A percentile compares a stretch with the other conserved stretches of the same genome.
These are phyloP conservation scores for Talaromyces borbonicus DNA, from an alignment of 495 filamentous ascomycete species.

Conservation along the genomic window DNA sequence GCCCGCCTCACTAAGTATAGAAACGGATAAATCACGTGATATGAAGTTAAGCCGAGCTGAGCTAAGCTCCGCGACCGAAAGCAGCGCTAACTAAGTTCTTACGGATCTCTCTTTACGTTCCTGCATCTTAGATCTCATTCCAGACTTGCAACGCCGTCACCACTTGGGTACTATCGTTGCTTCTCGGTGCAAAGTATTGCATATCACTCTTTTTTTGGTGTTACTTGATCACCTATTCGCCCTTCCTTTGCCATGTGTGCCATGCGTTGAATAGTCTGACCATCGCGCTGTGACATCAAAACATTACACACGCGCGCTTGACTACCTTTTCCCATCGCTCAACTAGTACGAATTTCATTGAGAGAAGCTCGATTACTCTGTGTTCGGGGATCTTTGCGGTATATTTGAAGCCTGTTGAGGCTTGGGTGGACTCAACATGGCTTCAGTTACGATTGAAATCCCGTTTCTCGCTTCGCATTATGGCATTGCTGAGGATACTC, in stretches of 20 bases:
- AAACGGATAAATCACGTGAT: no score
- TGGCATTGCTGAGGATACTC: constrained; percentile 55
- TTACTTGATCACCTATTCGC: neutral
- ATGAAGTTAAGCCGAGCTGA: neutral
- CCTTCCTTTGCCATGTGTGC: neutral
- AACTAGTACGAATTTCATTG: neutral
- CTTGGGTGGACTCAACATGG: constrained; percentile 44
- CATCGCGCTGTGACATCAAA: constrained; percentile 7
- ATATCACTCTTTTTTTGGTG: constrained; percentile 1
- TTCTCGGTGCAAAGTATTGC: no score
- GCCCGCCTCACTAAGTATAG: no score
- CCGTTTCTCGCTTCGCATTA: constrained; percentile 68
- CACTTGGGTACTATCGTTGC: no score
- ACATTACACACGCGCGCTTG: constrained; percentile 13
- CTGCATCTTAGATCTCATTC: no score
- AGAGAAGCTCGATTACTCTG: neutral
- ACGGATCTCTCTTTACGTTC: no score
- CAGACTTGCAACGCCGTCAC: no score
- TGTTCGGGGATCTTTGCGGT: neutral
- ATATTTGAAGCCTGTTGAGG: constrained; percentile 7
- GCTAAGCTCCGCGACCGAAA: neutral
- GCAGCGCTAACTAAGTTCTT: no score
- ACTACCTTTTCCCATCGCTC: constrained; percentile 8
- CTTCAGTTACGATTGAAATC: constrained; percentile 62
- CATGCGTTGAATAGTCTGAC: neutral